A percentile compares a stretch with the other conserved stretches of the same genome.
Evolutionary conservation across 2,329 filamentous ascomycete genomes (phyloP).

Genomic region (Aspergillus chevalieri): DNA sequence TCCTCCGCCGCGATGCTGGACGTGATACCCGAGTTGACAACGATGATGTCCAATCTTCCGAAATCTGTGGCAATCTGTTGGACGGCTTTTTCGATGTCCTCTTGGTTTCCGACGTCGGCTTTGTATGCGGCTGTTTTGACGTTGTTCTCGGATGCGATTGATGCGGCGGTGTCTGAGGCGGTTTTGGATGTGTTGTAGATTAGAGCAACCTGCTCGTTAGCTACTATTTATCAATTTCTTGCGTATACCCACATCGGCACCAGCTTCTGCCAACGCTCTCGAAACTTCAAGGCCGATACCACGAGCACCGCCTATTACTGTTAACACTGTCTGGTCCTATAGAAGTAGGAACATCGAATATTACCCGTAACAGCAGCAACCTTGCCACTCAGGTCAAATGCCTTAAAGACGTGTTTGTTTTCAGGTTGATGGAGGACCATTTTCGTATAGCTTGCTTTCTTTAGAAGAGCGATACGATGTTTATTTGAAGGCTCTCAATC

Average conservation of each 20-base stretch:
- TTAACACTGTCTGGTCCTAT: neutral
- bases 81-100: constrained; percentile 26
- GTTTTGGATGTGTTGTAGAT: constrained; percentile 26
- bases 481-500: neutral
- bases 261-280: constrained; percentile 33
- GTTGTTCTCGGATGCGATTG: constrained; percentile 22
- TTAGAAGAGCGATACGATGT: neutral
- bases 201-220: constrained; percentile 20
- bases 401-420: constrained; percentile 21
- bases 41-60: constrained; percentile 41
- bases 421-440: constrained; percentile 22
- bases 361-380: constrained; percentile 22
- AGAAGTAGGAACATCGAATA: too few relatives aligned
- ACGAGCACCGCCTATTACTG: constrained; percentile 22
- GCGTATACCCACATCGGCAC: constrained; percentile 26
- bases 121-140: constrained; percentile 29
- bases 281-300: constrained; percentile 38
- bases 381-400: constrained; percentile 24
- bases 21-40: constrained; percentile 43
- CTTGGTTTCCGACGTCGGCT: constrained; percentile 24
- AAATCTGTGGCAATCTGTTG: constrained; percentile 34
- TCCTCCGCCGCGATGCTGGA: constrained; percentile 31
- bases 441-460: neutral
- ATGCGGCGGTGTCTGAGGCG: constrained; percentile 17
- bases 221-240: neutral